Base-by-base conservation (phyloP, 306 rosid genomes). In the Malus orientalis region DNA sequence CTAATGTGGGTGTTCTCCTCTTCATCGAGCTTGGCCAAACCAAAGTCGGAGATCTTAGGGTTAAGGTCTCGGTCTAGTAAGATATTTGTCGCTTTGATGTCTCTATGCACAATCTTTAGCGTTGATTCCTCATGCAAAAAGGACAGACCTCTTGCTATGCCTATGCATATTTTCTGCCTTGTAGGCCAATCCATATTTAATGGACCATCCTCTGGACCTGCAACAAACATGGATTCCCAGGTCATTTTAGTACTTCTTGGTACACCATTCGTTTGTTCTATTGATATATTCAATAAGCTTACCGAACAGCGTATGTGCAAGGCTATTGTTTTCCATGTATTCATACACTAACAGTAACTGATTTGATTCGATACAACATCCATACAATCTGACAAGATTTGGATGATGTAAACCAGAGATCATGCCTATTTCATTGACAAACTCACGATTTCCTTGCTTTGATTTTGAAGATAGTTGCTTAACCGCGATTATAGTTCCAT, bases 21-120 rank as follows among this genome's bases (percentile, higher is more conserved):
- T 66, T 89, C 87, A n/a, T 83, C 75, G 27, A 89, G 91, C 84
- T 71, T 89, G 51, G 93, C 93, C 85, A 89, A 83, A 20, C 93
- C 93, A 58, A 89, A 89, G 70, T 89, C 91, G 3, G 91, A 89
- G 81, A 89, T 89, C 79, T 87, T 89, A 4, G 93, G 80, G 59
- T 81, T 89, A 67, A 89, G 82, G 64, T 87, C 77, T 36, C 38
- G 58, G 70, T 89, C 91, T 71, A 89, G 81, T 59, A 89, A 71
- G 60, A 89, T 89, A 67, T 85, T 87, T 7, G 84, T 85, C 36
- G 93, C 78, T 77, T 89, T 89, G 79, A 86, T 89, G 76, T 89
- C 90, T 60, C 93, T 86, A 49, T 89, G 89, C 66, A 89, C 91
- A 74, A 89, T 76, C 88, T 82, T 89, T 67, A 89, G 63, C 42